phyloP scores from a whole-genome alignment of 2,329 filamentous ascomycete species.

The Diaporthe vexans region DNA sequence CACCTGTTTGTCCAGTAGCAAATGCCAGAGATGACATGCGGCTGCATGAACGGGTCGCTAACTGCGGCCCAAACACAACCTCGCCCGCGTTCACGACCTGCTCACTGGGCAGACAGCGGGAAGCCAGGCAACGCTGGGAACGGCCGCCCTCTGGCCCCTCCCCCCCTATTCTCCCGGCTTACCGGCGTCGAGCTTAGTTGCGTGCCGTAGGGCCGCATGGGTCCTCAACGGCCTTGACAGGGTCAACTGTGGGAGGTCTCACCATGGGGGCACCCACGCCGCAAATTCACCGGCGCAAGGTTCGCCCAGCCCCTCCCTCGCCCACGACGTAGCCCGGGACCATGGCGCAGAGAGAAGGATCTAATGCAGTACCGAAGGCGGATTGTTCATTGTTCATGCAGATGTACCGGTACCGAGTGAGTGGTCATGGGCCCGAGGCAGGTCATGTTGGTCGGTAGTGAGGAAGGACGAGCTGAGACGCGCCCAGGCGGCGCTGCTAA shows the following conservation, averaged over 20 bases:
- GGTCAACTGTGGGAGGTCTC: neutral
- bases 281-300: neutral
- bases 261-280: neutral
- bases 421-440: neutral
- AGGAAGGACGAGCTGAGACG: conserved; percentile 9
- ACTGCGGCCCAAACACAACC: neutral
- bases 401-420: conserved; percentile 18
- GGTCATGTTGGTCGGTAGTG: neutral
- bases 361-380: neutral
- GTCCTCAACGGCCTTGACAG: neutral
- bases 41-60: conserved; percentile 21
- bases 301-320: neutral
- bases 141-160: neutral
- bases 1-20: neutral
- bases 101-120: neutral
- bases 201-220: conserved; percentile 11
- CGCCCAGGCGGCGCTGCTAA: conserved; percentile 13
- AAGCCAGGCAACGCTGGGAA: conserved; percentile 14
- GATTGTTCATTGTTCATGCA: too few species aligned
- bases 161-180: neutral
- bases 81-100: neutral
- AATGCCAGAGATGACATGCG: neutral
- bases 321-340: neutral
- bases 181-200: neutral
- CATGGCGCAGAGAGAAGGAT: neutral